Evolutionary conservation across 306 rosid genomes (phyloP), one percentile per base, ranked within the genome.

Genomic region (Vigna mungo): DNA sequence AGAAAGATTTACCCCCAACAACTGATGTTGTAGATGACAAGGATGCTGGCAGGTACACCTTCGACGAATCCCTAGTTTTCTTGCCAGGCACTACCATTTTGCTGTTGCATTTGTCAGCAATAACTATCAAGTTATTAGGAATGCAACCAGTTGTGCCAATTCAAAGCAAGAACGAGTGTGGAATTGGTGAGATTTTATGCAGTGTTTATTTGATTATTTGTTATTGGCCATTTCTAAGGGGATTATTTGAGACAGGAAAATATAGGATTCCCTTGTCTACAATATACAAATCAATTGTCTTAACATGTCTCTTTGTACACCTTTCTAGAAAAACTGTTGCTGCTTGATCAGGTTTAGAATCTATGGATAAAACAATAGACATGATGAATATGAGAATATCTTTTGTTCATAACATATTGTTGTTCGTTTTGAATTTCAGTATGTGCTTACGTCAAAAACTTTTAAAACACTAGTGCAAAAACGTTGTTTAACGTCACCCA

Each of bases 251-350:
- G 6, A 87, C 32, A 30, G 93, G 88, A 53, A 83, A 73, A 4
- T 80, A 86, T 83, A 93, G 97, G 5, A 81, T 91, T 70, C 98
- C 93, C 1, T 7, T 72, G 6, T 56, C 91, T 6, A 86, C 82
- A 51, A 34, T 87, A 23, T 74, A 18, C 44, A 89, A 82, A 77
- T 85, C 92, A 10, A 14, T 43, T 3, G 43, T 53, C 41, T 25
- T 89, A 30, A 80, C 86, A 3, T 54, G 84, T 1, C 3, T 87
- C 3, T 93, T 88, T 73, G 77, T 89, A 49, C 34, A 66, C 49
- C 59, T 53, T 8, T 53, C 27, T 9, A 53, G 27, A 18, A 53
- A 0, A 11, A 53, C 2, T 9, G 10, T 18, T n/a, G 1, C 2
- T 51, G 1, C 1, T 51, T 51, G 56, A 51, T 51, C 0, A 3